phyloP scores from a whole-genome alignment of 768 basidiomycete genomes.

The Leccinum longicurvipes region DNA sequence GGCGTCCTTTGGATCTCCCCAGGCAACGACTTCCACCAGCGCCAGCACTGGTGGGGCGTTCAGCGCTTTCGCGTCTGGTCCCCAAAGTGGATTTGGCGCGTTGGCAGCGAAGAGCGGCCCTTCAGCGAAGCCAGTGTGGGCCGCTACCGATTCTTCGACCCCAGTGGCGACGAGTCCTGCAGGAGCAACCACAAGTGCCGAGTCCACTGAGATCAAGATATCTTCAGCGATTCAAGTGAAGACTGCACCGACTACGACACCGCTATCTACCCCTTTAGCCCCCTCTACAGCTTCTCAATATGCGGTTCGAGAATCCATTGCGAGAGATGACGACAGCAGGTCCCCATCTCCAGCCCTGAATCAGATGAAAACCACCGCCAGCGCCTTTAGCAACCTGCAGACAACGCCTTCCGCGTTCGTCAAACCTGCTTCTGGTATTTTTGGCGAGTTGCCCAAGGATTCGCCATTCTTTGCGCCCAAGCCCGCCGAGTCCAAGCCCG shows the following conservation, averaged over 20 bases:
- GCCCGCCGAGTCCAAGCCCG: constrained; percentile 29
- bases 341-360: constrained; percentile 25
- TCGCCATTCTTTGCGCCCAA: constrained; percentile 55
- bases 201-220: constrained; percentile 9
- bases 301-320: constrained; percentile 10
- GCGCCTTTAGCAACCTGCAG: constrained; percentile 41
- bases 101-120: constrained; percentile 15
- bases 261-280: neutral
- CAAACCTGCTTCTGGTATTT: constrained; percentile 36
- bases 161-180: constrained; percentile 5
- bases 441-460: constrained; percentile 34
- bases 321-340: constrained; percentile 22
- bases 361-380: constrained; percentile 14
- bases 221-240: constrained; percentile 9
- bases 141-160: constrained; percentile 7
- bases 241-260: constrained; percentile 3
- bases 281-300: constrained; percentile 3
- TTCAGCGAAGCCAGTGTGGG: constrained; percentile 26
- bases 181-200: neutral
- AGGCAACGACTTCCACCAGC: too few species aligned
- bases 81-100: constrained; percentile 30
- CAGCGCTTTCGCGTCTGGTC: constrained; percentile 31
- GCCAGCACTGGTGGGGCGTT: constrained; percentile 41
- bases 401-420: constrained; percentile 34
- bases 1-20: too few species aligned